phyloP scores from a whole-genome alignment of 352 stramenopile species.

The Pythium rishiriense region DNA sequence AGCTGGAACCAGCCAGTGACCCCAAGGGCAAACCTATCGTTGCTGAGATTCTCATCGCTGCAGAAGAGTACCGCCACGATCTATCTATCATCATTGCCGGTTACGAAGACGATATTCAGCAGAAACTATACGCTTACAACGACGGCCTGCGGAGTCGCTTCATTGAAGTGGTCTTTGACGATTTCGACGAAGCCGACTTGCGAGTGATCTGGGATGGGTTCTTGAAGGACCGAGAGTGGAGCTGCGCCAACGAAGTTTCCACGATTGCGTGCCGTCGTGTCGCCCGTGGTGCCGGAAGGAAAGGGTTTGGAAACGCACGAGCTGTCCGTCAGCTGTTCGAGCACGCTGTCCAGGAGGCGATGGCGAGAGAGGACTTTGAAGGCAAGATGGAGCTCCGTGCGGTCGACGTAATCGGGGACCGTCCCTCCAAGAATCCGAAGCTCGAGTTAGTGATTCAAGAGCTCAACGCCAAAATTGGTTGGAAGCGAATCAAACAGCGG shows the following conservation, averaged over 20 bases:
- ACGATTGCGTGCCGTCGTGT: conserved; percentile 72
- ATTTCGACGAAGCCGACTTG: conserved; percentile 90
- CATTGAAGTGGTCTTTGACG: conserved; percentile 83
- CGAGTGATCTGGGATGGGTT: conserved; percentile 68
- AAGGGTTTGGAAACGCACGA: conserved; percentile 89
- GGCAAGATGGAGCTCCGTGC: conserved; percentile 50
- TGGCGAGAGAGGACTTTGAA: conserved; percentile 72
- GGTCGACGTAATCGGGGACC: conserved; percentile 77
- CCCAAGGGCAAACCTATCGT: conserved; percentile 85
- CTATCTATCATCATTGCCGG: conserved; percentile 91
- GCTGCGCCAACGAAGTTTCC: conserved; percentile 43
- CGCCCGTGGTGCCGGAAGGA: conserved; percentile 53
- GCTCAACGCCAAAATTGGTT: conserved; percentile 77
- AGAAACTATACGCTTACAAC: conserved; percentile 92
- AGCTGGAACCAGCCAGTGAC: conserved; percentile 80
- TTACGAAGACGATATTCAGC: conserved; percentile 92
- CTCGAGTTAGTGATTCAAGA: conserved; percentile 50
- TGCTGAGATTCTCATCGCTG: conserved; percentile 84
- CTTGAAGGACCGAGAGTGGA: conserved; percentile 50
- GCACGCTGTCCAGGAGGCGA: conserved; percentile 51
- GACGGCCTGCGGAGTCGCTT: conserved; percentile 88
- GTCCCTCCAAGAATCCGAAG: conserved; percentile 76
- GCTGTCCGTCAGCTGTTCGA: conserved; percentile 80
- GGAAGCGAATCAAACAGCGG: conserved; percentile 75
- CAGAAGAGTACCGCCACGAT: conserved; percentile 83